Evolutionary conservation across 345 rosid genomes (phyloP).

Genomic region (Dipteronia dyeriana): DNA sequence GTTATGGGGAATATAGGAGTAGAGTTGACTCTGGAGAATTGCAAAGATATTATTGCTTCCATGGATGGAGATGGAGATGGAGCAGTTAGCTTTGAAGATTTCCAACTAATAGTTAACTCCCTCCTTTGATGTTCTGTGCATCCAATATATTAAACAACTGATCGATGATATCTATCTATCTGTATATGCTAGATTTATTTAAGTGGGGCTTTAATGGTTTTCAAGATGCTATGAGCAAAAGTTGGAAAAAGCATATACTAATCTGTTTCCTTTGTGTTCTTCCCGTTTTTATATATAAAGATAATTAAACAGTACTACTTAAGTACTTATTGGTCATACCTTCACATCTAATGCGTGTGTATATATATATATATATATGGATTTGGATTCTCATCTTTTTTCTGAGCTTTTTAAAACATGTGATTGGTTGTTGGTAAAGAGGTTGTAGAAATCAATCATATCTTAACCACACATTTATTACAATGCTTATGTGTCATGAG

Average conservation of each 20-base stretch:
- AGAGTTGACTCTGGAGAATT: constrained; percentile 33
- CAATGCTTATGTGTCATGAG: no score
- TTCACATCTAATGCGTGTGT: no score
- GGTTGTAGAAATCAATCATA: no score
- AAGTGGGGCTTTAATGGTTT: not conserved
- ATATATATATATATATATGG: no score
- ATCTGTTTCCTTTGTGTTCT: not conserved
- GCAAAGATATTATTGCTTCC: constrained; percentile 42
- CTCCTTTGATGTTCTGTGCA: constrained; percentile 29
- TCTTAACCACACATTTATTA: no score
- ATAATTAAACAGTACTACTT: not conserved
- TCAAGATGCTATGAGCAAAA: not conserved
- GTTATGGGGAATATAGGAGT: constrained; percentile 27
- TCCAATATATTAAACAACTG: not conserved
- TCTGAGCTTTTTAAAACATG: no score
- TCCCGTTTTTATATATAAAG: not conserved
- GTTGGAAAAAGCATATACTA: not conserved
- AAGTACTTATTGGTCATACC: no score
- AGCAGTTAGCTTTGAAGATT: constrained; percentile 42
- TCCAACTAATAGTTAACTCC: constrained; percentile 35
- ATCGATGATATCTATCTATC: not conserved
- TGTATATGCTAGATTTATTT: not conserved
- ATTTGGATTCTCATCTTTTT: no score
- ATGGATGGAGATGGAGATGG: constrained; percentile 62
- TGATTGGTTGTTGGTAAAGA: no score